phyloP scores from a whole-genome alignment of 495 filamentous ascomycete genomes.

The Penicillium canariense region DNA sequence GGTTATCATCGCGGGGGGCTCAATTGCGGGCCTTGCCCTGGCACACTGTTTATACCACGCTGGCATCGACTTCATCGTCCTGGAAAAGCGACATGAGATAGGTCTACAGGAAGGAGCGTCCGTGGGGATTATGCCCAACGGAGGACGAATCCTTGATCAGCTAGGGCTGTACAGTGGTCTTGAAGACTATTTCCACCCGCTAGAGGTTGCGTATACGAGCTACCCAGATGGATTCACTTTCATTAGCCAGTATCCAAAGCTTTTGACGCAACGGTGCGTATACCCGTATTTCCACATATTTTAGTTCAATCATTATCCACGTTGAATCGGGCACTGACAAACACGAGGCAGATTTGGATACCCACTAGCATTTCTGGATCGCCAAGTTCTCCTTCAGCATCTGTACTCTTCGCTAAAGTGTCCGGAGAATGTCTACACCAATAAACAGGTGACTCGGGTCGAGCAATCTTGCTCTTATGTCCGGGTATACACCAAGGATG shows the following conservation, averaged over 20 bases:
- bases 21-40: slow-evolving; percentile 48
- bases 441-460: slow-evolving; percentile 13
- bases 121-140: slow-evolving; percentile 37
- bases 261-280: not conserved
- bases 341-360: slow-evolving; percentile 24
- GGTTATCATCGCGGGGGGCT: slow-evolving; percentile 54
- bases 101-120: slow-evolving; percentile 40
- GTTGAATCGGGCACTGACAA: too few species aligned
- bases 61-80: slow-evolving; percentile 48
- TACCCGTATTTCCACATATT: too few species aligned
- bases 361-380: slow-evolving; percentile 27
- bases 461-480: slow-evolving; percentile 8
- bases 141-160: slow-evolving; percentile 47
- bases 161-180: slow-evolving; percentile 44
- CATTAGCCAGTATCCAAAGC: not conserved
- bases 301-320: too few species aligned
- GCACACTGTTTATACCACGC: slow-evolving; percentile 44
- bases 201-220: not conserved
- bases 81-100: slow-evolving; percentile 40
- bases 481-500: slow-evolving; percentile 19
- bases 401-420: slow-evolving; percentile 13
- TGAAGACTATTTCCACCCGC: not conserved
- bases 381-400: slow-evolving; percentile 26
- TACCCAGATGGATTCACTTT: slow-evolving; percentile 15
- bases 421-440: slow-evolving; percentile 8